Evolutionary conservation across 2,329 filamentous ascomycete genomes (phyloP).

Genomic region (Microdochium trichocladiopsis): DNA sequence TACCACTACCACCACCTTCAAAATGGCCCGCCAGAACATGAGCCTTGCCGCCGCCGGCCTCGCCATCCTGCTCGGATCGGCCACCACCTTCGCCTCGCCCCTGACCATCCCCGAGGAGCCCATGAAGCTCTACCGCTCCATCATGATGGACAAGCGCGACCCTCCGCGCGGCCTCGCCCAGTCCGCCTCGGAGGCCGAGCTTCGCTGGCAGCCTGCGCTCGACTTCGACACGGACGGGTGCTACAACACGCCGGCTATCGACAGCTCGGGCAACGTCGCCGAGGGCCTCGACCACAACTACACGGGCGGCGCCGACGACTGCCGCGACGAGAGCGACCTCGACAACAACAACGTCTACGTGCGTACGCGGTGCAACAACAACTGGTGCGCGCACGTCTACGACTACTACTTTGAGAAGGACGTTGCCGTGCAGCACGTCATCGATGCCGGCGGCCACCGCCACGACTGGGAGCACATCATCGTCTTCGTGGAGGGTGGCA

Average conservation of each 20-base stretch:
- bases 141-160: conserved; percentile 12
- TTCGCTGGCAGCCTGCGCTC: conserved; percentile 16
- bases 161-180: conserved; percentile 16
- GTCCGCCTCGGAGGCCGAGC: conserved; percentile 10
- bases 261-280: conserved; percentile 20
- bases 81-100: conserved; percentile 7
- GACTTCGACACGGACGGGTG: conserved; percentile 28
- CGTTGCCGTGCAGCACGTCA: conserved; percentile 17
- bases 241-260: conserved; percentile 31
- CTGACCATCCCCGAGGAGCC: conserved; percentile 6
- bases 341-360: conserved; percentile 33
- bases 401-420: conserved; percentile 41
- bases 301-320: conserved; percentile 17
- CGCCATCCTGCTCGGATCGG: conserved; percentile 10
- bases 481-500: conserved; percentile 17
- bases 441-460: conserved; percentile 25
- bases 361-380: conserved; percentile 33
- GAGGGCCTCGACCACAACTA: conserved; percentile 20
- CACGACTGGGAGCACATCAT: conserved; percentile 28
- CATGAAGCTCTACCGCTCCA: conserved; percentile 7
- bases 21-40: conserved; percentile 12
- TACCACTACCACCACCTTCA: conserved; percentile 1
- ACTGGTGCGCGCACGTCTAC: conserved; percentile 36
- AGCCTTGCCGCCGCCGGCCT: conserved; percentile 12
- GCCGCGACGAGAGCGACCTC: conserved; percentile 25